Base-by-base conservation (phyloP, 306 rosid species). In the Casuarina glauca region DNA sequence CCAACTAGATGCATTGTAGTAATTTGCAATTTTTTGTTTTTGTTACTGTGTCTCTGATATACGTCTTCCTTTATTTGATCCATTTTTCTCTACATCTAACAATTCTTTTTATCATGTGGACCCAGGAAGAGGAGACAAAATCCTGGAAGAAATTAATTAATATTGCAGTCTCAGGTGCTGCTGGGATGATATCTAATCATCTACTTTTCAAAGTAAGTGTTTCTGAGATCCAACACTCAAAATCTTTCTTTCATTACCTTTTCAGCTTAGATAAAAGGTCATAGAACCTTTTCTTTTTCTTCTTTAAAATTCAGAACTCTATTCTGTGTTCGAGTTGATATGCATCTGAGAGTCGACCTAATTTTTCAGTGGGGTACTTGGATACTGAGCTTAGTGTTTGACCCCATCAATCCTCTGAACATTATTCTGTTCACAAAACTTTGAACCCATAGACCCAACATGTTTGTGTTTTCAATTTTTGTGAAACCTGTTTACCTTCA, bases 111-210 rank as follows among this genome's bases (percentile, higher is more conserved):
- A 43, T 39, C 36, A 58, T 71, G 70, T 83, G 60, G 73, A 82
- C 79, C 57, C 88, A 93, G 99, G 99, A 93, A 75, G 97, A 95
- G 89, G 99, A 95, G 89, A 95, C 99, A 58, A 88, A 80, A 72
- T 78, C 94, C 39, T 93, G 99, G 99, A 95, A 93, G 92, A 95
- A 89, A 76, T 51, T 93, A 69, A 93, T 95, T 38, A 95, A 87
- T 60, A 63, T 95, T 82, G 89, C 99, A 17, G 97, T 95, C 84
- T 95, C 99, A 46, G 99, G 97, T 67, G 99, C 99, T 67, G 99
- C 99, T 46, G 99, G 99, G 67, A 95, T 93, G 99, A 95, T 95
- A 79, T 85, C 97, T 38, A 95, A 95, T 82, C 99, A 95, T 80
- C 91, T 95, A 15, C 97, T 95, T 63, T 95, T 95, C 87, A 93